Base-by-base conservation (phyloP, 2,329 filamentous ascomycete genomes). In the Phyllosticta capitalensis region DNA sequence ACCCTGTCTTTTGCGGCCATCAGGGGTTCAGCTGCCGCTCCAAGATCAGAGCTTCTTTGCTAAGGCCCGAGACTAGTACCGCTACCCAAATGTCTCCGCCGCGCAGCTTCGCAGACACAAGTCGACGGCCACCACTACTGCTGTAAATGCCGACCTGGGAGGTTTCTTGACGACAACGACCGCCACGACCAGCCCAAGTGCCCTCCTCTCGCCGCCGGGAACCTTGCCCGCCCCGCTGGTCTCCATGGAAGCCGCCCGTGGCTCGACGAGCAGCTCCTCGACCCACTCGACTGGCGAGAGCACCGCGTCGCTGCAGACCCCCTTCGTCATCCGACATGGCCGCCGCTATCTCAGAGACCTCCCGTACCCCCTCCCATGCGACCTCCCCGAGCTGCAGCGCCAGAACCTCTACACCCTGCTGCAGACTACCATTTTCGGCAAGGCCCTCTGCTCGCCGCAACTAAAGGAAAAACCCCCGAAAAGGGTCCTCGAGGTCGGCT, bases 331-430 rank as follows among this genome's bases (percentile, higher is more conserved):
- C 64, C 85, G 87, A 67, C 87, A 94, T 76, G 90, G 90, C 56
- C 87, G 91, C 61, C 87, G 87, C 53, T 96, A 92, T 74, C 82
- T 95, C 64, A 84, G 88, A 69, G 89, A 95, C 68, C 77, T 89
- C 28, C 76, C 83, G 7, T 96, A 97, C 67, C 90, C 90, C n/a
- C 79, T 96, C 1, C 92, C 92, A 48, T 87, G 88, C 75, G 92
- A 96, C 74, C 81, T 96, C 49, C 79, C 86, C 49, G 92, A 96
- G 74, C 82, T 95, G 54, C 90, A 96, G 73, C 84, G 92, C 60
- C 92, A 96, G 74, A 91, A 86, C 54, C 78, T 96, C 59, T 85
- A 90, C 61, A 95, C 92, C 0, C 80, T 95, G 65, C 81, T 96
- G 63, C 79, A 91, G 56, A 87, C 90, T 65, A 85, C 90, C 68